Percentiles rank a stretch among this genome's conserved stretches.
Conservation (phyloP, 2,329 filamentous ascomycete species). For the Alternaria infectoria region DNA sequence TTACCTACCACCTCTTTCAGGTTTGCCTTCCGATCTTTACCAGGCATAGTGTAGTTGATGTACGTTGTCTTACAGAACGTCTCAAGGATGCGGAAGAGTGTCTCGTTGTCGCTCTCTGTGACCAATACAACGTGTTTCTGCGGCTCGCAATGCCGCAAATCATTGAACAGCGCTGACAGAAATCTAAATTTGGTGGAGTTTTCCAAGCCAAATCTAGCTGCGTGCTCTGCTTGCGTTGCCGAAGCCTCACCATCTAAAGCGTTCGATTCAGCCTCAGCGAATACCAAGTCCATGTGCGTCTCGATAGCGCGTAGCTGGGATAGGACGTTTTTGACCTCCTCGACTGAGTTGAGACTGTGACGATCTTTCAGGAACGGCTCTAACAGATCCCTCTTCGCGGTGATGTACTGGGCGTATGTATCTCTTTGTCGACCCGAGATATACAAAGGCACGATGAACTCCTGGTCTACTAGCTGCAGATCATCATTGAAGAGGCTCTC, state of each 20-base stretch:
- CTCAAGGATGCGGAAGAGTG: conserved; percentile 35
- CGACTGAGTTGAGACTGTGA: conserved; percentile 15
- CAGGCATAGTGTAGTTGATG: conserved; percentile 35
- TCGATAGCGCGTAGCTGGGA: conserved; percentile 35
- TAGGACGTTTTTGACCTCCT: conserved; percentile 25
- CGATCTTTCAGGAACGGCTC: conserved; percentile 22
- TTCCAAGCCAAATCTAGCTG: conserved; percentile 35
- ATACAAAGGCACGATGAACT: conserved; percentile 42
- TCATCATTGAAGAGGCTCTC: conserved; percentile 36
- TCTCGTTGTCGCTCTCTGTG: conserved; percentile 27
- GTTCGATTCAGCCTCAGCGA: conserved; percentile 23
- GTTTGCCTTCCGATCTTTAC: conserved; percentile 17
- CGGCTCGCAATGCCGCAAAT: conserved; percentile 19
- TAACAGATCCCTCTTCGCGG: conserved; percentile 25
- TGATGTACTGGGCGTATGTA: conserved; percentile 29
- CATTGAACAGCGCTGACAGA: conserved; percentile 29
- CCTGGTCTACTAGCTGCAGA: conserved; percentile 33
- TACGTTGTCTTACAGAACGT: conserved; percentile 31
- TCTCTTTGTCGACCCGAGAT: conserved; percentile 41
- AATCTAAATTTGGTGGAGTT: conserved; percentile 46
- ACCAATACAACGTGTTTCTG: conserved; percentile 40
- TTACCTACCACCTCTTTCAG: conserved; percentile 14
- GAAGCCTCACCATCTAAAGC: conserved; percentile 10
- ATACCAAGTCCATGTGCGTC: conserved; percentile 42
- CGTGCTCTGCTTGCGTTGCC: conserved; percentile 25